A percentile compares a stretch with the other conserved stretches of the same genome.
These are phyloP conservation scores for Nakaseomyces sp. DNA, from an alignment of 1,139 yeast genomes.

Conservation along the genomic window DNA sequence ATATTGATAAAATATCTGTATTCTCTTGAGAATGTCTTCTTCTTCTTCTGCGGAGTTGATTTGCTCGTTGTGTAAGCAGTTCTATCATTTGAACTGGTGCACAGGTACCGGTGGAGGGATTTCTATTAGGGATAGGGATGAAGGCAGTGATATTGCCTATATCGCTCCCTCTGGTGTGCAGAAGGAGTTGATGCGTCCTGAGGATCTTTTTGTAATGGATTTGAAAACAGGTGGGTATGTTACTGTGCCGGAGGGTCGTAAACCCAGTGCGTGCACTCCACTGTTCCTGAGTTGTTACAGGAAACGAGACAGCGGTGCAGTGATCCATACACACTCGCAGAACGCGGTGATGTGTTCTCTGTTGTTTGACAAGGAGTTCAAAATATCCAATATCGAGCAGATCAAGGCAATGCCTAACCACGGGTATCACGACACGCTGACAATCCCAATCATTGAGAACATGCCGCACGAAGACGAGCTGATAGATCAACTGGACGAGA, in stretches of 20 bases:
- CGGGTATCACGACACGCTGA: constrained; percentile 63
- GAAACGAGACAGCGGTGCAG: constrained; percentile 75
- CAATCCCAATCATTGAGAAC: constrained; percentile 84
- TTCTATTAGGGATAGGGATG: constrained; percentile 54
- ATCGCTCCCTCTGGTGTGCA: constrained; percentile 95
- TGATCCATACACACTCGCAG: constrained; percentile 92
- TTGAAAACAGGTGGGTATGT: constrained; percentile 43
- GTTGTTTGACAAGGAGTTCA: constrained; percentile 60
- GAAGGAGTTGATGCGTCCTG: constrained; percentile 77
- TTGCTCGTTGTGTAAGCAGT: constrained; percentile 69
- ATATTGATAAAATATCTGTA: no score
- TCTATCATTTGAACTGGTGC: constrained; percentile 82
- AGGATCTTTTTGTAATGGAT: constrained; percentile 74
- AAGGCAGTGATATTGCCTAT: constrained; percentile 41
- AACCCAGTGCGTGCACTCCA: constrained; percentile 92
- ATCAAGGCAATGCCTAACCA: constrained; percentile 80
- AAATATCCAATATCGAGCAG: constrained; percentile 77
- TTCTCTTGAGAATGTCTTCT: no score
- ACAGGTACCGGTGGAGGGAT: constrained; percentile 97
- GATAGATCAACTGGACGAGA: constrained; percentile 55
- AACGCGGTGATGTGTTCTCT: constrained; percentile 75
- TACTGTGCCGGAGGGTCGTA: constrained; percentile 54
- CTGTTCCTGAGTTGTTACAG: constrained; percentile 70
- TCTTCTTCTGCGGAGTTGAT: constrained; percentile 75
- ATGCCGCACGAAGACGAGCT: constrained; percentile 83